Evolutionary conservation across 352 stramenopile genomes (phyloP).

Genomic region (Pythium plurisporium): DNA sequence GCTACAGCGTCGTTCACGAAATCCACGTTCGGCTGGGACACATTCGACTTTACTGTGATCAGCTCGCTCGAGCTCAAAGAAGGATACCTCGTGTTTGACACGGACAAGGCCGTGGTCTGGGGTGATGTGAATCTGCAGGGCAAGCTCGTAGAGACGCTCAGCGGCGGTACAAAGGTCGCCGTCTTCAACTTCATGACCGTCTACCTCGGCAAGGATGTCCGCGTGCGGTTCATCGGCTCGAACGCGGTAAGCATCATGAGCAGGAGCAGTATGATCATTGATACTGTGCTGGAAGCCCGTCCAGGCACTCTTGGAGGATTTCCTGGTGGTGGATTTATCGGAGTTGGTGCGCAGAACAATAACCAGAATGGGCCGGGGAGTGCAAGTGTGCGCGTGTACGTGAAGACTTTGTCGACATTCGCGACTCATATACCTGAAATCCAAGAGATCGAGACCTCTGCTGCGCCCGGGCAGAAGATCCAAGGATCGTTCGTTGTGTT

Average conservation of each 20-base stretch:
- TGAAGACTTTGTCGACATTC: conserved; percentile 89
- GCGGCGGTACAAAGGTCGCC: conserved; percentile 85
- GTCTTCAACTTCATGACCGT: conserved; percentile 96
- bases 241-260: conserved; percentile 88
- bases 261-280: conserved; percentile 88
- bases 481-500: conserved; percentile 69
- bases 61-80: conserved; percentile 73
- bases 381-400: conserved; percentile 84
- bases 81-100: conserved; percentile 77
- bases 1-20: background rate
- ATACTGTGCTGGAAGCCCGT: conserved; percentile 73
- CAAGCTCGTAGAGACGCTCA: conserved; percentile 50
- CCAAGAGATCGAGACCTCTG: conserved; percentile 85
- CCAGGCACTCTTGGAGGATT: conserved; percentile 93
- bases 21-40: conserved; percentile 40
- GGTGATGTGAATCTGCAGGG: conserved; percentile 60
- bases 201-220: conserved; percentile 79
- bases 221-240: conserved; percentile 81
- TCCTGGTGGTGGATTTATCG: conserved; percentile 86
- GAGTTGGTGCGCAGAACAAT: conserved; percentile 54
- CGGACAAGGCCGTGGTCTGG: conserved; percentile 42
- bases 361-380: conserved; percentile 94
- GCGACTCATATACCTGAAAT: conserved; percentile 87
- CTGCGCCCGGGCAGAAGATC: conserved; percentile 80
- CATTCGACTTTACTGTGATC: conserved; percentile 59